Conservation (phyloP, 768 basidiomycete species). For the Termitomyces sp. region DNA sequence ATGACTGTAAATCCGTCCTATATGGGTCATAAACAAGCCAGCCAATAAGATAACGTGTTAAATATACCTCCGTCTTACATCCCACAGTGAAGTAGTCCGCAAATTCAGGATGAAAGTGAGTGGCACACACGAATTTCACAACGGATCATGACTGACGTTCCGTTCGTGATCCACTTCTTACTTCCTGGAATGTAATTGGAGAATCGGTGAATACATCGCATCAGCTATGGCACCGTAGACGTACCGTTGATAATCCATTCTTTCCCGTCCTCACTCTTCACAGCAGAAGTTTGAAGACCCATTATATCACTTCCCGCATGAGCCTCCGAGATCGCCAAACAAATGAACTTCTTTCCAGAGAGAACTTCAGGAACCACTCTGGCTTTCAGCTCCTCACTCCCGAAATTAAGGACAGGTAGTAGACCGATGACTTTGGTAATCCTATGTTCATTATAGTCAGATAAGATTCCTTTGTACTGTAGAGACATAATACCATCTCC, state of each 20-base stretch:
- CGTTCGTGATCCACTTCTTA: slow-evolving; percentile 89
- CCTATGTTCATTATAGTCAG: slow-evolving; percentile 29
- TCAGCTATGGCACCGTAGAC: neutral
- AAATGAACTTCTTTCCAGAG: slow-evolving; percentile 77
- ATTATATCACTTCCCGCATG: slow-evolving; percentile 84
- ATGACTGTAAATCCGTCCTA: slow-evolving; percentile 42
- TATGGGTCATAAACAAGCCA: slow-evolving; percentile 16
- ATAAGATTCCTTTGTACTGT: neutral
- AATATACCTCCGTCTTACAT: slow-evolving; percentile 52
- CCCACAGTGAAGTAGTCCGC: slow-evolving; percentile 66
- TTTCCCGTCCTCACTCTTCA: slow-evolving; percentile 77
- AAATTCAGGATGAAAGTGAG: slow-evolving; percentile 24
- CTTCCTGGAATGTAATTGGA: slow-evolving; percentile 29
- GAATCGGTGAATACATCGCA: neutral
- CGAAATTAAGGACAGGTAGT: slow-evolving; percentile 89
- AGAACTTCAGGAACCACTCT: slow-evolving; percentile 65
- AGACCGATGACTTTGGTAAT: slow-evolving; percentile 76
- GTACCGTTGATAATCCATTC: slow-evolving; percentile 75
- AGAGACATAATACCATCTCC: too few species aligned
- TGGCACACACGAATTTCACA: neutral
- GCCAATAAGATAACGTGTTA: slow-evolving; percentile 43
- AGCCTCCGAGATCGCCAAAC: slow-evolving; percentile 84
- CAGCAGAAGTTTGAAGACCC: slow-evolving; percentile 73
- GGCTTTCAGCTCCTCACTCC: slow-evolving; percentile 52
- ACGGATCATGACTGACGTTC: slow-evolving; percentile 39